These are phyloP conservation scores for Melampsora abietis-canadensis DNA, from an alignment of 1,284 basidiomycete species.

Conservation along the genomic window DNA sequence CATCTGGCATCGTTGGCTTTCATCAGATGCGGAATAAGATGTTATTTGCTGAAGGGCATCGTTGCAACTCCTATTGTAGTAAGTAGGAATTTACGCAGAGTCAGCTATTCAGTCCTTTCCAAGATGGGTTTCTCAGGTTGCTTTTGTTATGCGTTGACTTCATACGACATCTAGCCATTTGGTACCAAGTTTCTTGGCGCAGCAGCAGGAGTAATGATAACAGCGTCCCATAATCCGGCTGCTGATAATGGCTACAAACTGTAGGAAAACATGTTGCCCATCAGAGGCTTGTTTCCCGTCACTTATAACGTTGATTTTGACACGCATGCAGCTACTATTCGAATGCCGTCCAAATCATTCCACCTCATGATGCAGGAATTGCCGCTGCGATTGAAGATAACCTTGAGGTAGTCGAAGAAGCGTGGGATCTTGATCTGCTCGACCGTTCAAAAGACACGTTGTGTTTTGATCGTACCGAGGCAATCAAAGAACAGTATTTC, in stretches of 20 bases:
- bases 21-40: constrained; percentile 63
- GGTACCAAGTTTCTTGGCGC: constrained; percentile 65
- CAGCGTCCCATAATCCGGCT: constrained; percentile 53
- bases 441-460: constrained; percentile 20
- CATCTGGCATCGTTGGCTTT: constrained; percentile 69
- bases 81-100: constrained; percentile 7
- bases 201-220: constrained; percentile 81
- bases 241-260: constrained; percentile 80
- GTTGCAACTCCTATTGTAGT: constrained; percentile 75
- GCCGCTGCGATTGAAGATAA: constrained; percentile 64
- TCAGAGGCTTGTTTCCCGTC: constrained; percentile 11
- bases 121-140: neutral
- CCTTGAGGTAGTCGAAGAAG: constrained; percentile 58
- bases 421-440: constrained; percentile 56
- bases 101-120: neutral
- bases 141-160: neutral
- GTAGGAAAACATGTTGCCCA: constrained; percentile 25
- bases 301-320: constrained; percentile 2
- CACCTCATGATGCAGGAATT: constrained; percentile 73
- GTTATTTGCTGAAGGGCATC: constrained; percentile 66
- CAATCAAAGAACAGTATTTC: constrained; percentile 62
- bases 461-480: constrained; percentile 62
- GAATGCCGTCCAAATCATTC: constrained; percentile 64
- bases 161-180: constrained; percentile 63
- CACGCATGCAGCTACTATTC: constrained; percentile 46